Evolutionary conservation across 2,329 filamentous ascomycete species (phyloP), one percentile per base, ranked within the genome.

Genomic region (Beauveria australis): DNA sequence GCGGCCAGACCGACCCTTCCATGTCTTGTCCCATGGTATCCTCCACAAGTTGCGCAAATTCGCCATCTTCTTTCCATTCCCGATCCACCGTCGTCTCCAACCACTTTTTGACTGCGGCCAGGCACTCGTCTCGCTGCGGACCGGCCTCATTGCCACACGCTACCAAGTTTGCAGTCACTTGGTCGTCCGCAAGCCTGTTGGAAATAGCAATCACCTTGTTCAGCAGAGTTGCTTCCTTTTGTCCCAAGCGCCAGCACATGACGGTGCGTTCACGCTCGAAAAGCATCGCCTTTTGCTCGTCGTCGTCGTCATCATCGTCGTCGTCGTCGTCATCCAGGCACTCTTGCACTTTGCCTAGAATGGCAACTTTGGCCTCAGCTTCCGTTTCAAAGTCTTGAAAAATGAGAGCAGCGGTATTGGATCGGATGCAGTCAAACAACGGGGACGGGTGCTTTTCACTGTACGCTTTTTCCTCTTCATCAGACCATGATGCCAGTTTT

Each of bases 401-500:
- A 0, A 67, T 56, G 7, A 68, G 40, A 0, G 63, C 61, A 18
- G 64, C 64, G 12, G 37, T 59, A 0, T 61, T 62, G 5, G 61
- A 62, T n/a, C 63, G 57, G 18, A 67, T 58, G 2, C 61, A 62
- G 22, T 62, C 62, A 48, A 64, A 65, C 7, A 68, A 54, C 1
- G 66, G 66, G 4, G 37, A 16, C 3, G 63, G 55, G 19, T 60
- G 28, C 43, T 55, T 28, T 16, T 40, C 53, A 22, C 66, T 63
- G 56, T 63, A 63, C 12, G 61, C 64, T 3, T 47, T 14, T 3
- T 37, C 49, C 43, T 68, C 60, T 14, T 65, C 60, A 1, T 46
- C 30, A 7, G 65, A 66, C 66, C 66, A 68, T 16, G 30, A 26
- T 0, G 51, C 26, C 3, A 66, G 18, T n/a, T 67, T 67, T 44